phyloP scores from a whole-genome alignment of 2,329 filamentous ascomycete species.

The Ophiostoma populinum region DNA sequence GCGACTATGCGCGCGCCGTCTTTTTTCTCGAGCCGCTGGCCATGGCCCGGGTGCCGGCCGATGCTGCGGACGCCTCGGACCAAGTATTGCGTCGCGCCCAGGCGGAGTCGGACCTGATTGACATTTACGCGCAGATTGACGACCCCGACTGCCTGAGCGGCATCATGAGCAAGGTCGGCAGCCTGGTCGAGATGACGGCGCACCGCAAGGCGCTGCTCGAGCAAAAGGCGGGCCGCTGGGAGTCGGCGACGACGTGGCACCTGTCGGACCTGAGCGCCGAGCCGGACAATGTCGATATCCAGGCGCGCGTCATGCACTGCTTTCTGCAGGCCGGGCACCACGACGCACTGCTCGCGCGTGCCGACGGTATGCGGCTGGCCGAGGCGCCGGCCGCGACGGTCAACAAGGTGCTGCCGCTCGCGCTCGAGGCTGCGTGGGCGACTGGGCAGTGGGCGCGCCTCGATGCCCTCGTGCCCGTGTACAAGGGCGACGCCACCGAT shows the following conservation, averaged over 20 bases:
- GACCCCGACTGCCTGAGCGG: slow-evolving; percentile 94
- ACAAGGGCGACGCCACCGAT: slow-evolving; percentile 29
- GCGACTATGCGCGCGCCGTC: slow-evolving; percentile 77
- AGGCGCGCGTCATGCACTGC: slow-evolving; percentile 71
- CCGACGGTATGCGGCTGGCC: slow-evolving; percentile 49
- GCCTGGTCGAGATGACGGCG: slow-evolving; percentile 48
- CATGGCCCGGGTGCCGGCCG: slow-evolving; percentile 25
- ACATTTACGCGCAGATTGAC: slow-evolving; percentile 94
- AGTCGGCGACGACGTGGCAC: slow-evolving; percentile 93
- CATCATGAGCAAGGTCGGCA: slow-evolving; percentile 71
- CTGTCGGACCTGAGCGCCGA: slow-evolving; percentile 72
- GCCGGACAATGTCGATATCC: slow-evolving; percentile 59
- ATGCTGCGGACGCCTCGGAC: slow-evolving; percentile 32
- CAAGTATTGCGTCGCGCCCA: slow-evolving; percentile 23
- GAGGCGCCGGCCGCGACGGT: slow-evolving; percentile 28
- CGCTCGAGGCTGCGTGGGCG: slow-evolving; percentile 82
- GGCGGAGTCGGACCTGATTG: slow-evolving; percentile 63
- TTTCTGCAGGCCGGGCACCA: slow-evolving; percentile 92
- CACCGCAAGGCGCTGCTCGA: slow-evolving; percentile 89
- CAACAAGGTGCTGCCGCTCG: slow-evolving; percentile 59
- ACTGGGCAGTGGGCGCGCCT: slow-evolving; percentile 67
- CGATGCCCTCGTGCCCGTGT: slow-evolving; percentile 43
- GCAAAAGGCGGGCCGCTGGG: slow-evolving; percentile 83
- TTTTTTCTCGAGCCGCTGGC: slow-evolving; percentile 84
- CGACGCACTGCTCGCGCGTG: slow-evolving; percentile 71